Evolutionary conservation across 2,329 filamentous ascomycete genomes (phyloP), one percentile per base, ranked within the genome.

Genomic region (Anisogramma anomala): DNA sequence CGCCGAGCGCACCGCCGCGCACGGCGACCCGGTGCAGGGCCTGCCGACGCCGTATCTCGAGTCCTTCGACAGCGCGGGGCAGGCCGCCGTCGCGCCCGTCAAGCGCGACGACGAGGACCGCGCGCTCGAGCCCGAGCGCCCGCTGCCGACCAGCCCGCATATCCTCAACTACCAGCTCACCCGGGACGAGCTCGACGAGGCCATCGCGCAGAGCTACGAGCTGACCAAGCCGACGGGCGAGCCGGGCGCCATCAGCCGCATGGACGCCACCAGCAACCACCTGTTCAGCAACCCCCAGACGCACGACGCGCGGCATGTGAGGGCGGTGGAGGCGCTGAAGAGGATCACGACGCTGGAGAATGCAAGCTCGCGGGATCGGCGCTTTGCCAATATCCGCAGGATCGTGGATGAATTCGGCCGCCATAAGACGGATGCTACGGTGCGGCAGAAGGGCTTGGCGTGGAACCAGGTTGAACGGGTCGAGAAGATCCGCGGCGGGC

Each of bases 361-460:
- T 54, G 81, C 78, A 52, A 89, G 76, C 59, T 79, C 75, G 50
- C 82, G 82, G 60, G 85, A 94, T 55, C 75, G 77, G 39, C 78
- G 80, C 52, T 80, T 87, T 51, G 77, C 84, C 56, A 95, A 95
- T 58, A 81, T 89, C 52, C 73, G 79, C 51, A 79, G 86, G 47
- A 93, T 88, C 60, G 74, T 98, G 50, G 75, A 88, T 46, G 80
- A 77, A 3, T 95, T 98, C 55, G 91, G 91, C 36, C 79, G 91
- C 36, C 91, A 98, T 68, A 77, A 82, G 52, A 98, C 91, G 1
- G 91, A 98, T 61, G 53, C 61, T 7, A 58, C 64, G 3, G 71
- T 98, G 22, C 70, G 72, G 18, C 77, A 77, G 0, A 82, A 79
- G 58, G 66, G 73, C 3, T 59, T 66, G 31, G 67, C 66, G 13